Evolutionary conservation across 1,284 basidiomycete species (phyloP).

Genomic region (Fomitiporia mediterranea): DNA sequence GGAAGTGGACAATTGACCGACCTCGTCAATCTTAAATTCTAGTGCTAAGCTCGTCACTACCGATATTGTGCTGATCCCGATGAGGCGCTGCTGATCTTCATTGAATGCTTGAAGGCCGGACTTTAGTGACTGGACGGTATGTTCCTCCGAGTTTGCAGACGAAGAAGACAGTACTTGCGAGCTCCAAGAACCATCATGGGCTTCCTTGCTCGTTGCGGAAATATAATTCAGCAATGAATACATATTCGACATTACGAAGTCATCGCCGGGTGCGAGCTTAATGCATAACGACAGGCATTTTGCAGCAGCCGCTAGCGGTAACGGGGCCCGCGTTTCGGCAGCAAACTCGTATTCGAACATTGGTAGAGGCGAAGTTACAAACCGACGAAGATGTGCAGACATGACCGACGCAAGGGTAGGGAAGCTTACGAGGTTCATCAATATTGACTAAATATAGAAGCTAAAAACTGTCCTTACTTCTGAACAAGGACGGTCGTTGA

Average conservation of each 20-base stretch:
- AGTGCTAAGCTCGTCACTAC: slow-evolving; percentile 81
- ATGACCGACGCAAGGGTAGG: slow-evolving; percentile 74
- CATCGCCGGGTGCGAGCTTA: slow-evolving; percentile 84
- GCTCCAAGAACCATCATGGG: slow-evolving; percentile 46
- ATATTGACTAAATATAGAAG: neutral
- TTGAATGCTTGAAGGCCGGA: slow-evolving; percentile 60
- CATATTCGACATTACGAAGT: slow-evolving; percentile 91
- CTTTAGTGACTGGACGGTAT: slow-evolving; percentile 51
- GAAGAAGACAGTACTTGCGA: slow-evolving; percentile 39
- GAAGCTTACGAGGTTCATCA: slow-evolving; percentile 48
- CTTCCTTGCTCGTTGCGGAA: slow-evolving; percentile 73
- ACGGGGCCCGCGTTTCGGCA: slow-evolving; percentile 66
- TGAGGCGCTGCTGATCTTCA: slow-evolving; percentile 80
- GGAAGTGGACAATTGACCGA: slow-evolving; percentile 27
- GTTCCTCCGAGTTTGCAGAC: slow-evolving; percentile 41
- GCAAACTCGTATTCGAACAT: slow-evolving; percentile 86
- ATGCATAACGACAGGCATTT: slow-evolving; percentile 89
- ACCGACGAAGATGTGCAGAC: slow-evolving; percentile 79
- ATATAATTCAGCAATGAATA: slow-evolving; percentile 94
- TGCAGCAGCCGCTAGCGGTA: slow-evolving; percentile 79
- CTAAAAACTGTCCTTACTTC: slow-evolving; percentile 46
- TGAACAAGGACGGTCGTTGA: slow-evolving; percentile 76
- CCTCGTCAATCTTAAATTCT: slow-evolving; percentile 79
- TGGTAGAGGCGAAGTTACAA: slow-evolving; percentile 83
- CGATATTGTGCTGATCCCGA: slow-evolving; percentile 88